Percentiles rank a stretch among this genome's conserved stretches.
Evolutionary conservation across 176 grass and related monocot species (phyloP).

Genomic region (Phragmites australis): DNA sequence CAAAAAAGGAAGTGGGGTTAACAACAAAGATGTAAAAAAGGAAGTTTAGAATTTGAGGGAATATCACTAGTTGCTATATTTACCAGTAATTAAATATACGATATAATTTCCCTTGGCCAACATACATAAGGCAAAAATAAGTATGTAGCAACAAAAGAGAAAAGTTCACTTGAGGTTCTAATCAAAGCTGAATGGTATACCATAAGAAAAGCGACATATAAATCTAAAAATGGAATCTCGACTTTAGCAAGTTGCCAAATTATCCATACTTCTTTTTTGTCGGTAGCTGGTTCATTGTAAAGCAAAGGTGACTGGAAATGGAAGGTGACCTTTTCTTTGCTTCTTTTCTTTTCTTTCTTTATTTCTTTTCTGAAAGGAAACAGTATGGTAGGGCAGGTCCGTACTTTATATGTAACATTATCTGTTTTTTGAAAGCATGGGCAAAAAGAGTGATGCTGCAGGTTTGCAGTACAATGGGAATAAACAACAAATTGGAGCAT

Average conservation of each 20-base stretch:
- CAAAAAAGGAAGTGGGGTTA: slow-evolving; percentile 2
- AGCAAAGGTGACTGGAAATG: slow-evolving; percentile 6
- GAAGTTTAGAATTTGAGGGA: neutral
- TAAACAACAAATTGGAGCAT: neutral
- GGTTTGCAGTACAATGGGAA: neutral
- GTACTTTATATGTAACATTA: too few relatives aligned
- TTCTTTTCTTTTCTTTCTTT: neutral
- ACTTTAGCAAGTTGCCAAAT: neutral
- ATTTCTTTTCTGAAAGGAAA: neutral
- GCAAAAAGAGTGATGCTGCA: neutral
- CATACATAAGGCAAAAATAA: too few relatives aligned
- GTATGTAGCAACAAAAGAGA: too few relatives aligned
- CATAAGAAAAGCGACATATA: neutral
- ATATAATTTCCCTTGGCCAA: neutral
- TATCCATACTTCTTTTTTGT: slow-evolving; percentile 3
- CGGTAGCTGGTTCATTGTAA: neutral
- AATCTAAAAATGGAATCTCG: neutral
- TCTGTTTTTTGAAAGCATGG: too few relatives aligned
- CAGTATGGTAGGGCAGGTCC: too few relatives aligned
- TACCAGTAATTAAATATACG: neutral
- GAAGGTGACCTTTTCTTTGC: neutral
- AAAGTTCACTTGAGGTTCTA: neutral
- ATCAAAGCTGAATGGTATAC: slow-evolving; percentile 7
- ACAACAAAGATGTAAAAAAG: slow-evolving; percentile 5
- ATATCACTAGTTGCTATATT: neutral